These are phyloP conservation scores for Lycium ferocissimum DNA, from an alignment of 257 asterid genomes.

Conservation along the genomic window DNA sequence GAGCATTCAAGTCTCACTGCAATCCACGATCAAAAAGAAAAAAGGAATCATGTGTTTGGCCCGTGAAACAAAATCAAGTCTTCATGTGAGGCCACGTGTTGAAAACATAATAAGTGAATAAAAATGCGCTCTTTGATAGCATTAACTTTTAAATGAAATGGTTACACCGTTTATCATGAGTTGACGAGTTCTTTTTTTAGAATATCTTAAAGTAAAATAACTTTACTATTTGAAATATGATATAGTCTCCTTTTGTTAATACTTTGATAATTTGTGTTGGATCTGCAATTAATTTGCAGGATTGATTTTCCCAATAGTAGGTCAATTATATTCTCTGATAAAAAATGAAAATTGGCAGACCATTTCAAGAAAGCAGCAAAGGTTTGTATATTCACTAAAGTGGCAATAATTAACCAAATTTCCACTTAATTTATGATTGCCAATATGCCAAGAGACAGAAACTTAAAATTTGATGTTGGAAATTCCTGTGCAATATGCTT, in stretches of 20 bases:
- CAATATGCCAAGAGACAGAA: background rate
- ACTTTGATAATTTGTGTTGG: background rate
- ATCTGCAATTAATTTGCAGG: background rate
- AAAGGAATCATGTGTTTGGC: no score
- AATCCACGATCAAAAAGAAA: no score
- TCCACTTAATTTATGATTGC: background rate
- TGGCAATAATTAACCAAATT: background rate
- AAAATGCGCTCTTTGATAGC: no score
- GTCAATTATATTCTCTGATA: no score
- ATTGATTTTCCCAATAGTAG: background rate
- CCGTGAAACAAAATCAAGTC: no score
- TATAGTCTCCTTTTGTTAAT: background rate
- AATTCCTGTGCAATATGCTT: background rate
- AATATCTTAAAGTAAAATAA: no score
- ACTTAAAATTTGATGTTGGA: background rate
- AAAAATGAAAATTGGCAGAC: background rate
- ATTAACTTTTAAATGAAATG: background rate
- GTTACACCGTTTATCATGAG: background rate
- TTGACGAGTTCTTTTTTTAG: background rate
- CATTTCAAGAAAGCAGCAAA: background rate
- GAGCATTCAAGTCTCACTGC: no score
- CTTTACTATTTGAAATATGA: background rate
- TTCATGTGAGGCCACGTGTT: no score
- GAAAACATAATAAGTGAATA: no score
- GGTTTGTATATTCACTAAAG: background rate